phyloP scores from a whole-genome alignment of 169 alveolate genomes.

The Plasmodium vivax region DNA sequence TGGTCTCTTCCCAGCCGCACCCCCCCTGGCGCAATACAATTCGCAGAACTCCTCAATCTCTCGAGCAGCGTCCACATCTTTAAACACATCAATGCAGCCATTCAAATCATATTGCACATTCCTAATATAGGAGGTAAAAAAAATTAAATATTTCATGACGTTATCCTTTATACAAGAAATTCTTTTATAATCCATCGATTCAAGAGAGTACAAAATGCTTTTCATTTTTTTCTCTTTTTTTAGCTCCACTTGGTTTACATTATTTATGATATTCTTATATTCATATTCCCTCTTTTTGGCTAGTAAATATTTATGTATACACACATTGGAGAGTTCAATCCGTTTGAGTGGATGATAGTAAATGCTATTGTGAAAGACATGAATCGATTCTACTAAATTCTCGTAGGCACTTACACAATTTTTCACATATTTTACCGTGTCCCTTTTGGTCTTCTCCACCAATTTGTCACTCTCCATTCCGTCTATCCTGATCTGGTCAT shows the following conservation, averaged over 20 bases:
- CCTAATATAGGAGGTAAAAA: constrained; percentile 57
- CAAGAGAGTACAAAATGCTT: constrained; percentile 50
- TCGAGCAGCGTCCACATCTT: constrained; percentile 30
- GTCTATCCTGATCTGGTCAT: constrained; percentile 46
- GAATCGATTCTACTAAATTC: constrained; percentile 20
- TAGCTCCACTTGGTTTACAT: constrained; percentile 32
- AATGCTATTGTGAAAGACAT: constrained; percentile 48
- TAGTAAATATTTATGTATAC: constrained; percentile 49
- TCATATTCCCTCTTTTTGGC: constrained; percentile 66
- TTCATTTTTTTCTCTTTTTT: constrained; percentile 54
- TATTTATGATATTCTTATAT: constrained; percentile 50
- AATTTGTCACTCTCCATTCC: constrained; percentile 52
- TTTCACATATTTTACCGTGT: constrained; percentile 27
- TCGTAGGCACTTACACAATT: constrained; percentile 53
- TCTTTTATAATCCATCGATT: constrained; percentile 64
- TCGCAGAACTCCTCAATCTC: constrained; percentile 54
- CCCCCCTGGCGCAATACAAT: neutral
- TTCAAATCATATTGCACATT: constrained; percentile 60
- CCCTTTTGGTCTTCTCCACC: constrained; percentile 39
- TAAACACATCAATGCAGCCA: constrained; percentile 35
- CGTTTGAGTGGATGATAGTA: constrained; percentile 56
- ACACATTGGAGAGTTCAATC: constrained; percentile 49
- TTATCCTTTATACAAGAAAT: constrained; percentile 67
- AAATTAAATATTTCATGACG: constrained; percentile 59
- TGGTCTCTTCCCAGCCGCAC: neutral